Base-by-base conservation (phyloP, 306 rosid genomes). In the Herpetospermum pedunculosum region DNA sequence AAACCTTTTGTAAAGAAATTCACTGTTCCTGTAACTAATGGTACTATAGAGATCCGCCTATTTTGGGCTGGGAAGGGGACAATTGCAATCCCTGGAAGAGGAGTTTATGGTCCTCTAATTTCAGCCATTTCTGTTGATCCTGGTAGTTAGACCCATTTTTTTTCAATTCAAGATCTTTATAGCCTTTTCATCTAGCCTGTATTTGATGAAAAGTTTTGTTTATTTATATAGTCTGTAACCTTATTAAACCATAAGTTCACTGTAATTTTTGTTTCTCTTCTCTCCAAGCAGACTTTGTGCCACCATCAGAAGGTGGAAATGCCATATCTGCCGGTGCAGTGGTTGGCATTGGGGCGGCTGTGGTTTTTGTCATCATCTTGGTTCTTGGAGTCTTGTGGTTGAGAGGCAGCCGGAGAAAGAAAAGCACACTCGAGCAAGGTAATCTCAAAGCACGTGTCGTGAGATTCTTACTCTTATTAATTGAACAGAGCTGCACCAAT, bases 1-100 rank as follows among this genome's bases (percentile, higher is more conserved):
- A 69, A 15, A 15, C 65, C 29, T 1, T n/a, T 80, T 6, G 19
- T 47, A 18, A 38, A 25, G 74, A 70, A 40, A 0, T 78, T 76
- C 63, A 8, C 54, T 11, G 67, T 65, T 19, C 6, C 1, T 4
- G 74, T 82, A 18, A 75, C 77, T 26, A 10, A 29, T 26, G 47
- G 16, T 32, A 74, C 77, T 16, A 16, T 85, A 52, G 88, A 85
- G 74, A 76, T 85, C 60, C 82, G 81, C 23, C 70, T 85, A 11
- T 77, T 37, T 57, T 85, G 88, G 88, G 80, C 84, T 8, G 88
- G 88, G 50, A 85, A 75, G 70, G 88, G 88, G 37, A 82, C 86
- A 34, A 49, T 35, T 16, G 76, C 69, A 48, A 68, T 82, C 53
- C 86, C 88, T 4, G 0, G 0, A 0, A 62, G 82, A 77, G 86